Conservation (phyloP, 306 rosid species). For the Chamaecrista fasciculata region DNA sequence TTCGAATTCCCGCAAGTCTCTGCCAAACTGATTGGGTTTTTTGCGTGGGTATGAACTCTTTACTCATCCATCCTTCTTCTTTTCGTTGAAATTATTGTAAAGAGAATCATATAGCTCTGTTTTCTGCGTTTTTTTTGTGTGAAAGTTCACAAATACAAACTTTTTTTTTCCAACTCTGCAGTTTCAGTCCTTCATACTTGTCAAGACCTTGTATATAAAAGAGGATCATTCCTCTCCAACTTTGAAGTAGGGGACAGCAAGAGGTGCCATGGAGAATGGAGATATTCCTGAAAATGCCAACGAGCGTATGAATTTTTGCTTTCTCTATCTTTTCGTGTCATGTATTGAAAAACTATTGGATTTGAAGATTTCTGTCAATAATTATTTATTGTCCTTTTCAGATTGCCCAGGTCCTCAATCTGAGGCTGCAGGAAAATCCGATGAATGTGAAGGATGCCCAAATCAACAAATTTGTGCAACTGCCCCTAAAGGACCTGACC, state of each 20-base stretch:
- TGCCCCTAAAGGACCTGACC: constrained; percentile 95
- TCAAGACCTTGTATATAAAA: not conserved
- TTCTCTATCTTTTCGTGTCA: not conserved
- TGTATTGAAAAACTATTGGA: not conserved
- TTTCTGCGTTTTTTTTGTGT: too few relatives aligned
- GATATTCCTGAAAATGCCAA: constrained; percentile 82
- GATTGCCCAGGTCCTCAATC: constrained; percentile 93
- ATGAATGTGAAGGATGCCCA: constrained; percentile 82
- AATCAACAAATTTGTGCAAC: constrained; percentile 88
- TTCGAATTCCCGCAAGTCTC: too few relatives aligned
- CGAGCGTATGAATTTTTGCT: constrained; percentile 58
- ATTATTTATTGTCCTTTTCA: constrained; percentile 27
- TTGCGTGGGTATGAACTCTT: too few relatives aligned
- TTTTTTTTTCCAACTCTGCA: too few relatives aligned
- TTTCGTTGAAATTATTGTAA: too few relatives aligned
- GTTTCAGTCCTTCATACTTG: not conserved
- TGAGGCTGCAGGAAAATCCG: constrained; percentile 84
- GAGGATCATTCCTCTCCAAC: not conserved
- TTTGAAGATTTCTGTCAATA: not conserved
- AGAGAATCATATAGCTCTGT: too few relatives aligned
- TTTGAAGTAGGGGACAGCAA: not conserved
- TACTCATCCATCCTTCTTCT: too few relatives aligned
- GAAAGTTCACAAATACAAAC: too few relatives aligned
- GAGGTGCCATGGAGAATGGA: constrained; percentile 59
- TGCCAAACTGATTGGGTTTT: too few relatives aligned